Evolutionary conservation across 2,329 filamentous ascomycete species (phyloP).

Genomic region (Apiospora pterosperma): DNA sequence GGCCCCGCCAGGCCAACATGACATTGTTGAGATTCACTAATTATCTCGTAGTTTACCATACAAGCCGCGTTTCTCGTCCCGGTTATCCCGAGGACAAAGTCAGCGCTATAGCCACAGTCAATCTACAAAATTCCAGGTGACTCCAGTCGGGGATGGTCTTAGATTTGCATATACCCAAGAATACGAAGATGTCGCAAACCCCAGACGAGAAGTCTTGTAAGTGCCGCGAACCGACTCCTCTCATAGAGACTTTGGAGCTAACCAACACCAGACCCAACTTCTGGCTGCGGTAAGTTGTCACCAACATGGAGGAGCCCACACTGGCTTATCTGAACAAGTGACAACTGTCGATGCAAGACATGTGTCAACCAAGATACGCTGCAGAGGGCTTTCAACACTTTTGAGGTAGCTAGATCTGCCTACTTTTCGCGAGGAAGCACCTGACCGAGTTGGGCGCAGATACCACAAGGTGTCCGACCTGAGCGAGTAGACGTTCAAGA

Average conservation of each 20-base stretch:
- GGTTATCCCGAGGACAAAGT: background rate
- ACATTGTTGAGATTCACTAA: background rate
- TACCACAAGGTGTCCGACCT: constrained; percentile 40
- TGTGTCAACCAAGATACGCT: constrained; percentile 69
- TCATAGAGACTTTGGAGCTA: background rate
- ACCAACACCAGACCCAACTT: constrained; percentile 31
- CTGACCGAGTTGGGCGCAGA: constrained; percentile 32
- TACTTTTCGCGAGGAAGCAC: background rate
- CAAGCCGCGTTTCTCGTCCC: background rate
- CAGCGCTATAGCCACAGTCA: background rate
- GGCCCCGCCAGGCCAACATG: background rate
- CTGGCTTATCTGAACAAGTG: constrained; percentile 40
- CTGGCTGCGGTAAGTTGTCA: constrained; percentile 32
- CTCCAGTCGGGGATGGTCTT: background rate
- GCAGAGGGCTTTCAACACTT: constrained; percentile 67
- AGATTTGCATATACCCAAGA: background rate
- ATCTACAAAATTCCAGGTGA: background rate
- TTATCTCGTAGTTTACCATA: background rate
- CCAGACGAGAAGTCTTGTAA: background rate
- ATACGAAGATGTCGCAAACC: background rate
- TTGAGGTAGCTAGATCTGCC: constrained; percentile 37
- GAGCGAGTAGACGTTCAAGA: constrained; percentile 27
- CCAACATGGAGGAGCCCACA: background rate
- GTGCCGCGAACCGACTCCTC: background rate
- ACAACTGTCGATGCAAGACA: constrained; percentile 66